Evolutionary conservation across 495 filamentous ascomycete genomes (phyloP), one percentile per base, ranked within the genome.

Genomic region (Talaromyces wortmannii): DNA sequence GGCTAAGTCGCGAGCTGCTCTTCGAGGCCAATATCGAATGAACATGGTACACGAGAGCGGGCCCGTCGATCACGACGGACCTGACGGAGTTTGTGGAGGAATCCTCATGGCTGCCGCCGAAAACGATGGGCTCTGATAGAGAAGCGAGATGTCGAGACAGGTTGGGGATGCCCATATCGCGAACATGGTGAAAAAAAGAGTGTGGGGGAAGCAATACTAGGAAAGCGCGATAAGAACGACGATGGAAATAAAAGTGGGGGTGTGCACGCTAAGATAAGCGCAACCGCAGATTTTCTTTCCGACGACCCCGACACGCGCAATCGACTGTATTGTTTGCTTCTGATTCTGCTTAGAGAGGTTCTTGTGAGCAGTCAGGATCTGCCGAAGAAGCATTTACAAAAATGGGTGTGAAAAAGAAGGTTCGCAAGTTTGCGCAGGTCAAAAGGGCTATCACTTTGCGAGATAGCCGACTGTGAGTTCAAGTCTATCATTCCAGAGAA

Each of bases 21-120:
- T 66, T 65, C 5, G 62, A 68, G 5, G 83, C 64, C 31, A 85
- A 74, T 11, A 80, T 66, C 10, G 78, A 66, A 46, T 85, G 82
- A 40, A 92, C 70, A 61, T 89, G 80, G 59, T 91, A 84, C 5
- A 88, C 86, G 16, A 95, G 73, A 11, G 80, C 83, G 0, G 90
- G 89, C 0, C 90, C 90, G 58, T 95, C 90, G 49, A 95, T 81
- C 36, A 86, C 82, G 6, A 88, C 74, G 1, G 61, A 64, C 10
- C 59, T 53, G n/a, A 70, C 23, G 23, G 23, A 55, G 17, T 33
- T 17, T 23, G 42, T 12, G 18, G 8, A 55, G 8, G 53, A 46
- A 17, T 50, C 40, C 11, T 46, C 57, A 7, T 55, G 29, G 7
- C 57, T 52, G 7, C 49, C 52, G 6, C 59, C 63, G 13, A 90